phyloP scores from a whole-genome alignment of 768 basidiomycete genomes.

The Nevesoporus exiguus region DNA sequence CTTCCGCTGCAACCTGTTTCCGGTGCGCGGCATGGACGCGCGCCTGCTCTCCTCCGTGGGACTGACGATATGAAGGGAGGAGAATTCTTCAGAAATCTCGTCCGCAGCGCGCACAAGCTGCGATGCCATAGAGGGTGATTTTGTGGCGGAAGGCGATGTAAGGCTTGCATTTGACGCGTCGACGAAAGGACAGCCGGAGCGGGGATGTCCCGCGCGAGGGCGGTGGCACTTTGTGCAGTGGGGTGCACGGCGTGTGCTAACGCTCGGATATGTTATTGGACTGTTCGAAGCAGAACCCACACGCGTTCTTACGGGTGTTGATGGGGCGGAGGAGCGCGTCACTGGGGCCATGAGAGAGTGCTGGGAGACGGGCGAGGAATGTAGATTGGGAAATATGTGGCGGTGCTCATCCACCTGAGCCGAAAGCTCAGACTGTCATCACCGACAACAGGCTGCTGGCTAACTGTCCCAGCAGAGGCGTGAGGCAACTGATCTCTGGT shows the following conservation, averaged over 20 bases:
- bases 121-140: not conserved
- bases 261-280: slow-evolving; percentile 29
- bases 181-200: slow-evolving; percentile 54
- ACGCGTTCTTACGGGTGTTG: slow-evolving; percentile 27
- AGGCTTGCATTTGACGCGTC: slow-evolving; percentile 27
- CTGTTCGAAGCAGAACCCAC: slow-evolving; percentile 5
- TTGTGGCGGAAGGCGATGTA: slow-evolving; percentile 13
- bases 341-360: slow-evolving; percentile 20
- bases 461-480: no score
- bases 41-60: slow-evolving; percentile 18
- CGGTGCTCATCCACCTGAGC: not conserved
- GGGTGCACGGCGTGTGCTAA: slow-evolving; percentile 49
- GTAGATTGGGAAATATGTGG: not conserved
- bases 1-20: slow-evolving; percentile 17
- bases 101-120: slow-evolving; percentile 7
- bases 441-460: no score
- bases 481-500: no score
- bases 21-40: slow-evolving; percentile 3
- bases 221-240: slow-evolving; percentile 54
- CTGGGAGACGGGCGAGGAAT: no score
- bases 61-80: slow-evolving; percentile 42
- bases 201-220: slow-evolving; percentile 57
- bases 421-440: no score
- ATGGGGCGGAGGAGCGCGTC: slow-evolving; percentile 31
- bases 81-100: slow-evolving; percentile 41